Evolutionary conservation across 2,329 filamentous ascomycete genomes (phyloP).

Genomic region (Phialemoniopsis sp.): DNA sequence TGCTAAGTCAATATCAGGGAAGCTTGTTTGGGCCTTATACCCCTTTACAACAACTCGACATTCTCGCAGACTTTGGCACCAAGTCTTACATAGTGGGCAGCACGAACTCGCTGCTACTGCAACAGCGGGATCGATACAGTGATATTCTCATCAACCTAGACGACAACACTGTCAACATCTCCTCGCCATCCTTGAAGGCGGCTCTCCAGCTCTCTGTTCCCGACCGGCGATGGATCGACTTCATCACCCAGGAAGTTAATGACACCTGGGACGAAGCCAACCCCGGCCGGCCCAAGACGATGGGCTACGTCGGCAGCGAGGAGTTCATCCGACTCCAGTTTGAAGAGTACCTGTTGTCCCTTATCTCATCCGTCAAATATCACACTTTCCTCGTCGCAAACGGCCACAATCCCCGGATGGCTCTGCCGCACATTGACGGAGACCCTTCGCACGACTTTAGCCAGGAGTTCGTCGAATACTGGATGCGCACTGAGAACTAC

Average conservation of each 20-base stretch:
- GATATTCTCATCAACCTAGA: conserved; percentile 96
- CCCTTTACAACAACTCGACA: conserved; percentile 85
- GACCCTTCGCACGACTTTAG: conserved; percentile 85
- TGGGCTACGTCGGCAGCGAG: conserved; percentile 93
- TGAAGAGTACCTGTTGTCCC: conserved; percentile 88
- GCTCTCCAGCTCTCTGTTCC: conserved; percentile 78
- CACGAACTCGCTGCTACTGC: conserved; percentile 88
- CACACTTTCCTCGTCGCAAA: conserved; percentile 61
- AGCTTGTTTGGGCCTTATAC: conserved; percentile 96
- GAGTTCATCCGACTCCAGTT: conserved; percentile 97
- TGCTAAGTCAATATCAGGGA: conserved; percentile 46
- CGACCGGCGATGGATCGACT: conserved; percentile 95
- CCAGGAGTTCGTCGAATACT: conserved; percentile 78
- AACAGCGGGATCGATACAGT: conserved; percentile 93
- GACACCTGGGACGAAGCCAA: conserved; percentile 96
- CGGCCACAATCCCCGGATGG: conserved; percentile 52
- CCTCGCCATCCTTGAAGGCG: conserved; percentile 70
- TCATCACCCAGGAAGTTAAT: conserved; percentile 85
- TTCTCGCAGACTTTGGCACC: conserved; percentile 87
- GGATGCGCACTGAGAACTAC: conserved; percentile 87
- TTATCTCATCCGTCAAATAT: conserved; percentile 87
- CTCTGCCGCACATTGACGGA: conserved; percentile 64
- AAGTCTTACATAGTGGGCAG: conserved; percentile 98
- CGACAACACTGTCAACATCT: conserved; percentile 79
- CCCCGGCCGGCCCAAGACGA: conserved; percentile 83